phyloP scores from a whole-genome alignment of 192 early-diverging fungal genomes.

The Coemansia sp. region DNA sequence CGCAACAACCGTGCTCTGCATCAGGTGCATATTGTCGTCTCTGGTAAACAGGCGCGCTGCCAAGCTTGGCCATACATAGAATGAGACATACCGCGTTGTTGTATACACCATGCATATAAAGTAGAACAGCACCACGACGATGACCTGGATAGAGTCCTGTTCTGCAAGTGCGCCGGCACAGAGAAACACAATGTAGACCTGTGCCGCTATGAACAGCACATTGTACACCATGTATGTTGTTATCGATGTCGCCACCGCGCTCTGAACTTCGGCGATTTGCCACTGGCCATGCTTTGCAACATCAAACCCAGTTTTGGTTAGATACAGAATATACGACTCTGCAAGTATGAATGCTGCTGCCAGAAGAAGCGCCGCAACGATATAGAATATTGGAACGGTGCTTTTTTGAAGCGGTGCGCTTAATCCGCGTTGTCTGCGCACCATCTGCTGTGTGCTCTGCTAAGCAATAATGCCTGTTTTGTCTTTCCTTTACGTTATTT shows the following conservation, averaged over 20 bases:
- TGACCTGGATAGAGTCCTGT: slow-evolving; percentile 49
- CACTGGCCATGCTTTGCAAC: slow-evolving; percentile 22
- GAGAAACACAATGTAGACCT: slow-evolving; percentile 45
- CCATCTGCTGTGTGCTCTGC: background rate
- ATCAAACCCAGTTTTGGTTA: slow-evolving; percentile 18
- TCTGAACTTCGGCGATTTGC: slow-evolving; percentile 38
- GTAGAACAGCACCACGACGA: slow-evolving; percentile 48
- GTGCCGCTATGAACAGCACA: slow-evolving; percentile 47
- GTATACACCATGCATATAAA: slow-evolving; percentile 36
- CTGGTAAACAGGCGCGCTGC: slow-evolving; percentile 40
- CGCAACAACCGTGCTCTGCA: slow-evolving; percentile 40
- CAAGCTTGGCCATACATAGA: slow-evolving; percentile 37
- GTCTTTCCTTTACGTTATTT: background rate
- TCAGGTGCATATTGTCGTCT: slow-evolving; percentile 39
- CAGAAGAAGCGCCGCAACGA: slow-evolving; percentile 25
- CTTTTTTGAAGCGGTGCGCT: slow-evolving; percentile 22
- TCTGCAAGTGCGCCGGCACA: slow-evolving; percentile 41
- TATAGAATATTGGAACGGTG: slow-evolving; percentile 31
- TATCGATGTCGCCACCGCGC: slow-evolving; percentile 38
- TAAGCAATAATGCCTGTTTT: background rate
- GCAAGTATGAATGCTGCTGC: slow-evolving; percentile 39
- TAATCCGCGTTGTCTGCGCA: slow-evolving; percentile 1
- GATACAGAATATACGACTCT: slow-evolving; percentile 44
- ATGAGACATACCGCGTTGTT: slow-evolving; percentile 30
- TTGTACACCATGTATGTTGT: slow-evolving; percentile 50